phyloP scores from a whole-genome alignment of 495 filamentous ascomycete genomes.

The Xylaria intraflava region DNA sequence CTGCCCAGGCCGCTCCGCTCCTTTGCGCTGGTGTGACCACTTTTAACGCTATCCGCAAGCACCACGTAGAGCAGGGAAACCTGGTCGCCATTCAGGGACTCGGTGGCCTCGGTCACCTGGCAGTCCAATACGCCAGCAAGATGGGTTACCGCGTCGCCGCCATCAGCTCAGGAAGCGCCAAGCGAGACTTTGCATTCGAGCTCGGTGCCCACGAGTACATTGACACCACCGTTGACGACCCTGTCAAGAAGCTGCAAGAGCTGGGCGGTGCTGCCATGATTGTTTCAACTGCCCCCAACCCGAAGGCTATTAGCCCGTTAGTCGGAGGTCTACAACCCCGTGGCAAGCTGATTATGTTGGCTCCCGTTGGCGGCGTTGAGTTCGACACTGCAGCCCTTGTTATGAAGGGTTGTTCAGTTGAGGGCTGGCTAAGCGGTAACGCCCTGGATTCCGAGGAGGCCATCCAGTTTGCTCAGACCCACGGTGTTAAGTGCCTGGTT shows the following conservation, averaged over 20 bases:
- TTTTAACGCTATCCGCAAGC: slow-evolving; percentile 63
- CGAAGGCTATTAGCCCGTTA: slow-evolving; percentile 46
- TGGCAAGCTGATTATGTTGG: slow-evolving; percentile 56
- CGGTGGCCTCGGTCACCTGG: slow-evolving; percentile 62
- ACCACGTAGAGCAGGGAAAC: slow-evolving; percentile 50
- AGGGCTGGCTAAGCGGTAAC: slow-evolving; percentile 59
- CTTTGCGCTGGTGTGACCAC: slow-evolving; percentile 68
- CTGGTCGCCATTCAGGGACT: slow-evolving; percentile 60
- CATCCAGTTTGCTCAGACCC: slow-evolving; percentile 51
- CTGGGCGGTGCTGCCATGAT: slow-evolving; percentile 58
- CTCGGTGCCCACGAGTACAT: slow-evolving; percentile 65
- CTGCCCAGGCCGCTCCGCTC: slow-evolving; percentile 56
- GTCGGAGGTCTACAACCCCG: slow-evolving; percentile 47
- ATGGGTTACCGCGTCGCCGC: slow-evolving; percentile 63
- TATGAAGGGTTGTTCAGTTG: slow-evolving; percentile 44
- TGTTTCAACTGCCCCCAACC: slow-evolving; percentile 57
- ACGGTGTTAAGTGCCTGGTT: slow-evolving; percentile 56
- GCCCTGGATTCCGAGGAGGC: slow-evolving; percentile 60
- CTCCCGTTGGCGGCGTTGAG: slow-evolving; percentile 46
- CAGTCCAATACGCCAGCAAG: slow-evolving; percentile 57
- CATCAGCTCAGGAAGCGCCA: slow-evolving; percentile 49
- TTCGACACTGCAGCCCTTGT: slow-evolving; percentile 47
- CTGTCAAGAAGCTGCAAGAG: slow-evolving; percentile 42
- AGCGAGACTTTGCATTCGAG: slow-evolving; percentile 52
- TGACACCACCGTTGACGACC: slow-evolving; percentile 50